Evolutionary conservation across 495 filamentous ascomycete genomes (phyloP), one percentile per base, ranked within the genome.

Genomic region (Neurospora hispaniola): DNA sequence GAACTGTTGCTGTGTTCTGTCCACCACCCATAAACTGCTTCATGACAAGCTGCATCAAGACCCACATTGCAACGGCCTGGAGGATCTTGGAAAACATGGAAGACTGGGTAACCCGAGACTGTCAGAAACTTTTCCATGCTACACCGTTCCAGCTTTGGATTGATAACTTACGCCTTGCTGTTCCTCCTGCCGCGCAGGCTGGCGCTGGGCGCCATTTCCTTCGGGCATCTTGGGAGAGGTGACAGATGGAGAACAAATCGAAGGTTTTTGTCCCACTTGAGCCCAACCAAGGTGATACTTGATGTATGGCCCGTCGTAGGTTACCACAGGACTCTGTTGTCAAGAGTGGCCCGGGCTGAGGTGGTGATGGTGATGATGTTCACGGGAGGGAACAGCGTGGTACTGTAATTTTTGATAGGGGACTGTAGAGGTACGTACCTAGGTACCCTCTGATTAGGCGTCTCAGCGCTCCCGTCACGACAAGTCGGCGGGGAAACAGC

Each of bases 1-100:
- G 84, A 42, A 86, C 78, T 14, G 78, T 78, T 3, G 85, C 82
- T 43, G 80, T 86, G 71, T 80, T 82, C 44, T 81, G 80, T 23
- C 77, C 77, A 74, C 86, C 85, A 38, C 86, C 87, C 16, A 80
- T 75, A 71, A 83, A 79, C 74, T 85, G 82, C 73, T 83, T 84
- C 79, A 85, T 81, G 48, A 81, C 72, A 42, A 86, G 78, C 72
- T 86, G 84, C 75, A 86, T 78, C n/a, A 80, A 82, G 74, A 82
- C 79, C 78, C 80, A 86, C 73, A 86, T 80, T 35, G 76, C 79
- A 27, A 82, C 71, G n/a, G 76, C 78, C 72, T 84, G 82, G 62
- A 80, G 43, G 20, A 86, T 76, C 72, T 82, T 86, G 54, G 7
- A 74, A 39, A 84, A 72, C 44, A 81, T 71, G 42, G 83, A 84